Conservation (phyloP, 805 yeast genomes). For the Kuraishia capsulata region DNA sequence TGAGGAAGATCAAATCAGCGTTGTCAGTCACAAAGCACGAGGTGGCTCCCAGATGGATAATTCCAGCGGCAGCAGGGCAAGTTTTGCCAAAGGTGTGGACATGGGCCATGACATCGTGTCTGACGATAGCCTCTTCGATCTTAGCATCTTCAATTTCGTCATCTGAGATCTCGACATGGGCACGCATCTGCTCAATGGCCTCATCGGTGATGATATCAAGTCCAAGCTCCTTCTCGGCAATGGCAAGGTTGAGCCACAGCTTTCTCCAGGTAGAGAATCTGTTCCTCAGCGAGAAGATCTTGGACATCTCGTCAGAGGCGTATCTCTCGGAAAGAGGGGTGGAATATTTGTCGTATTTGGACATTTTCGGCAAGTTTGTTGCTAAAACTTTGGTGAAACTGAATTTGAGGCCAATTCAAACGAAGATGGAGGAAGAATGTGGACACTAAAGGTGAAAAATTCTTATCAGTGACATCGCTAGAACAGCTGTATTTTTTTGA, state of each 20-base stretch:
- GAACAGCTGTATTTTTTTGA: too few species aligned
- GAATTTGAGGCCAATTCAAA: background rate
- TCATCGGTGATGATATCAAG: conserved; percentile 77
- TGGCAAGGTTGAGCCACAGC: conserved; percentile 90
- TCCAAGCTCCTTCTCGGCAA: conserved; percentile 91
- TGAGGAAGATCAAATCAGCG: conserved; percentile 91
- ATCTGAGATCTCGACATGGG: conserved; percentile 76
- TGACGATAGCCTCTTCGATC: conserved; percentile 91
- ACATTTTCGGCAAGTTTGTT: conserved; percentile 13
- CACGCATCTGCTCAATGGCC: conserved; percentile 80
- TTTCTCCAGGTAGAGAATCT: conserved; percentile 98
- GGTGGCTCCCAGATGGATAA: conserved; percentile 96
- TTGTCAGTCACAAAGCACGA: conserved; percentile 97
- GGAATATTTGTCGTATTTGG: conserved; percentile 62
- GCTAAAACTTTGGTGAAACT: background rate
- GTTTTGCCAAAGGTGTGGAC: conserved; percentile 91
- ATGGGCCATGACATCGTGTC: conserved; percentile 99
- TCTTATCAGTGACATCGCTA: too few species aligned
- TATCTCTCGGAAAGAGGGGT: conserved; percentile 95
- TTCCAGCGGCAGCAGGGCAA: conserved; percentile 95
- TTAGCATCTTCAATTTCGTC: conserved; percentile 87
- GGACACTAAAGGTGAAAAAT: too few species aligned
- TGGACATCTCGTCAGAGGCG: conserved; percentile 96
- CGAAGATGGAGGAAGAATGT: background rate
- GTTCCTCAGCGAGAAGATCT: conserved; percentile 84